Evolutionary conservation across 768 basidiomycete genomes (phyloP).

Genomic region (Tephrocybe sp.): DNA sequence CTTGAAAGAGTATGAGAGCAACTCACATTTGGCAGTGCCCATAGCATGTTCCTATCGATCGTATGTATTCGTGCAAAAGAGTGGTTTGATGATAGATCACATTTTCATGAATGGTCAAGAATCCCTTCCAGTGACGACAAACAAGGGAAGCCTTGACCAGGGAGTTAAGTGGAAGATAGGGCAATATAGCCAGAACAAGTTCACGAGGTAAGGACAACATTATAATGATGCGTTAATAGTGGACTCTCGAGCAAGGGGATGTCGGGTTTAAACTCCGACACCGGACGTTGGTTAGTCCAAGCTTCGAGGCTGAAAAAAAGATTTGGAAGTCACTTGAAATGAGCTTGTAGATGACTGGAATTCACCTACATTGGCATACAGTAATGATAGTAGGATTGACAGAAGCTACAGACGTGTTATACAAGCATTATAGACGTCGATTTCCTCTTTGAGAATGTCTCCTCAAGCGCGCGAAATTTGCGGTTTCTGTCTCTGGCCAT

Average conservation of each 20-base stretch:
- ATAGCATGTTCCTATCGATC: conserved; percentile 21
- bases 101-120: conserved; percentile 47
- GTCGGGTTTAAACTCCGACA: not conserved
- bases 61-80: conserved; percentile 46
- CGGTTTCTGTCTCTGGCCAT: not conserved
- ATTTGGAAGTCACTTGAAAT: not conserved
- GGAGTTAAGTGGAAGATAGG: conserved; percentile 47
- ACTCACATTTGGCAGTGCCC: too few relatives aligned
- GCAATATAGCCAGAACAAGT: conserved; percentile 47
- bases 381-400: not conserved
- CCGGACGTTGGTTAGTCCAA: not conserved
- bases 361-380: not conserved
- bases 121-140: conserved; percentile 46
- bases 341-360: not conserved
- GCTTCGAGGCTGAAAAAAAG: not conserved
- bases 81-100: conserved; percentile 61
- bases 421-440: not conserved
- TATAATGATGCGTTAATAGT: too few relatives aligned
- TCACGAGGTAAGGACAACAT: conserved; percentile 61
- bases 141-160: conserved; percentile 36
- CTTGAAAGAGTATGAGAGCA: not conserved
- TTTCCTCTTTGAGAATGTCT: not conserved
- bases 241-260: too few relatives aligned
- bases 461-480: not conserved
- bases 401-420: not conserved